Evolutionary conservation across 495 filamentous ascomycete genomes (phyloP).

Genomic region (Pseudomonodictys pantanalensis): DNA sequence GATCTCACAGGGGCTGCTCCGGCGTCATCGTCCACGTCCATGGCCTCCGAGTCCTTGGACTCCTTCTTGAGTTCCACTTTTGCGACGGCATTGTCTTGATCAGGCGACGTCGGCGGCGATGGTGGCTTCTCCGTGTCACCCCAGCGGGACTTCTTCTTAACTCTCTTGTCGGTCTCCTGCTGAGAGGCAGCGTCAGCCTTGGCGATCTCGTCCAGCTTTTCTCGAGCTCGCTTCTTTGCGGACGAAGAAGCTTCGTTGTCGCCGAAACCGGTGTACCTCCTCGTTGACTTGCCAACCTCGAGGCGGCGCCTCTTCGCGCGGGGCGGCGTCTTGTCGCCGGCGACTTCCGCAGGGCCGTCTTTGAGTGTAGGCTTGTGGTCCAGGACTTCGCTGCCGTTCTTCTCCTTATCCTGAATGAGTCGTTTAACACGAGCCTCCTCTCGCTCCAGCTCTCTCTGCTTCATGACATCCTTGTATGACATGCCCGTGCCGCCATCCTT

Average conservation of each 20-base stretch:
- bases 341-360: slow-evolving; percentile 12
- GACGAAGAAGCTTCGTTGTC: too few species aligned
- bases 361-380: slow-evolving; percentile 33
- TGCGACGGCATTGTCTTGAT: too few species aligned
- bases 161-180: too few species aligned
- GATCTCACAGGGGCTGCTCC: slow-evolving; percentile 64
- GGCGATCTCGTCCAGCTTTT: too few species aligned
- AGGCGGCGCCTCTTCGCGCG: slow-evolving; percentile 67
- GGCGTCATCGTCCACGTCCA: slow-evolving; percentile 28
- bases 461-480: slow-evolving; percentile 91
- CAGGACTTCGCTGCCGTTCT: slow-evolving; percentile 50
- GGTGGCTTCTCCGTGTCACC: too few species aligned
- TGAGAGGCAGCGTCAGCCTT: background rate
- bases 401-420: slow-evolving; percentile 73
- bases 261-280: too few species aligned
- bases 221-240: too few species aligned
- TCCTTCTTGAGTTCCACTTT: slow-evolving; percentile 48
- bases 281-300: slow-evolving; percentile 78
- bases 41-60: slow-evolving; percentile 38
- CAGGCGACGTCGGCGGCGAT: too few species aligned
- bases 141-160: slow-evolving; percentile 15
- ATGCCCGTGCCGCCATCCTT: slow-evolving; percentile 61
- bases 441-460: slow-evolving; percentile 81
- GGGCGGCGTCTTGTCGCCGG: slow-evolving; percentile 26
- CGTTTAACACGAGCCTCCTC: slow-evolving; percentile 87